Base-by-base conservation (phyloP, 2,329 filamentous ascomycete species). In the Aspergillus pseudoviridinutans region DNA sequence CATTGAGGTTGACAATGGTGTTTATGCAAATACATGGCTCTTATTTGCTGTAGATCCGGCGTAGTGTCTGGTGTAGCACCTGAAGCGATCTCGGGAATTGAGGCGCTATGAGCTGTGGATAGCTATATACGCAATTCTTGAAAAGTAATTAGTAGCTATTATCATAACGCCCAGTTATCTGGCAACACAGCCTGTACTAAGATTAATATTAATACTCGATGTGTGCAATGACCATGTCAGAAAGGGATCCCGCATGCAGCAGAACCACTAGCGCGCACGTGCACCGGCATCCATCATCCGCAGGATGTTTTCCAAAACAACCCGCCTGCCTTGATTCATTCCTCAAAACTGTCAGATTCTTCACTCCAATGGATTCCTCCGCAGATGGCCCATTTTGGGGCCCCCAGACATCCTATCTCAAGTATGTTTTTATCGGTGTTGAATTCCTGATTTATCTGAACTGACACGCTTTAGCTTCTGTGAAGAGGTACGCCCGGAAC, bases 361-460 rank as follows among this genome's bases (percentile, higher is more conserved):
- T 3, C 4, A 5, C 12, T 38, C 5, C 32, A 5, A 38, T 38
- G 32, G 32, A 38, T 38, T 38, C 10, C 12, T 32, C 32, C 14
- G 14, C 32, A 17, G 14, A 53, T 24, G 49, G 28, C 27, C 64
- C 67, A 22, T 69, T 70, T 28, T 70, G 68, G 68, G 68, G 68
- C 2, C 58, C 60, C 10, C 66, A 63, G 50, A 70, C 68, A 44
- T 70, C 68, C 4, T 70, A 70, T 57, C 56, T 70, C 9, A 70
- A 70, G 68, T 70, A 64, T 50, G 62, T 58, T 50, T 14, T 28
- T 20, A 17, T 38, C 1, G 22, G 9, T 27, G 4, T 32, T 27
- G 3, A 35, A 17, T 54, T 22, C 5, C 3, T 38, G 14, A 5
- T 7, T 38, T 17, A 1, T 38, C 14, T 38, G n/a, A 54, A 53